Conservation (phyloP, 78 protist species). For the Dictyostelium discoideum region DNA sequence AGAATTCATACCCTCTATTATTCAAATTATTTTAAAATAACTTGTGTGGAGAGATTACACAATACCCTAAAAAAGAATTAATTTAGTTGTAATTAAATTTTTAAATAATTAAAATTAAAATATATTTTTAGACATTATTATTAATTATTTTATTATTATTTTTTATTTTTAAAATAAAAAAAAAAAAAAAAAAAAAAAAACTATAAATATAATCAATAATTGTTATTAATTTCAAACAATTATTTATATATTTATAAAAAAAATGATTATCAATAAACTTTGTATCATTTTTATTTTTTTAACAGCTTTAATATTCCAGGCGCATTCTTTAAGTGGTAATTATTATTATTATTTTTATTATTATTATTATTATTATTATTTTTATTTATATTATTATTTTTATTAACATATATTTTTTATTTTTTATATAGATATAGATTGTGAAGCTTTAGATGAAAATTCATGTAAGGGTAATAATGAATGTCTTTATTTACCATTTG, state of each 20-base stretch:
- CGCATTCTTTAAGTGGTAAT: background rate
- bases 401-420: background rate
- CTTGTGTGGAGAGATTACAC: background rate
- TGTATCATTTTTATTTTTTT: background rate
- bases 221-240: background rate
- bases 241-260: too few relatives aligned
- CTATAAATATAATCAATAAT: background rate
- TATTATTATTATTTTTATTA: background rate
- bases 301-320: background rate
- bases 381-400: background rate
- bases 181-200: too few relatives aligned
- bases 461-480: slow-evolving; percentile 7
- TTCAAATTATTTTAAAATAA: too few relatives aligned
- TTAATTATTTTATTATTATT: too few relatives aligned
- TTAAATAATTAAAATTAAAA: too few relatives aligned
- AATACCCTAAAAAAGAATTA: background rate
- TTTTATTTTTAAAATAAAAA: too few relatives aligned
- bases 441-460: slow-evolving; percentile 4
- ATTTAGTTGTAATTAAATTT: background rate
- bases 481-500: background rate
- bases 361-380: too few relatives aligned
- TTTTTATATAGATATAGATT: background rate
- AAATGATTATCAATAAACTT: background rate
- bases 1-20: background rate
- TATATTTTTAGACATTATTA: background rate